Evolutionary conservation across 73 alveolate species (phyloP).

Genomic region (Tetrahymena thermophila): DNA sequence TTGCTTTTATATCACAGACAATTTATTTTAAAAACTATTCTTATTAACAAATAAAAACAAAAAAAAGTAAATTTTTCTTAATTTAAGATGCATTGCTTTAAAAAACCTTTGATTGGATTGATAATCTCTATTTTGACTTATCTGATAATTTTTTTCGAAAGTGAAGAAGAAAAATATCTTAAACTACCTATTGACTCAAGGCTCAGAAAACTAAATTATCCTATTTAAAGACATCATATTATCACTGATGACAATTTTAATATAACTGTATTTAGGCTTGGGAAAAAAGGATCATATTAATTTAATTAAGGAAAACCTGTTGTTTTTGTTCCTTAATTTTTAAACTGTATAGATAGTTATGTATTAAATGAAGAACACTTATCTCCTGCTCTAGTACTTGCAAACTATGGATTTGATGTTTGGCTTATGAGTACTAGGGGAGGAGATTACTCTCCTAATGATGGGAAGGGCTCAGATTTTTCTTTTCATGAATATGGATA

Average conservation of each 20-base stretch:
- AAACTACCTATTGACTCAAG: not conserved
- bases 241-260: not conserved
- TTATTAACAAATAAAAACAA: not conserved
- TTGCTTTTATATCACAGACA: no score
- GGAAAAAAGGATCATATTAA: not conserved
- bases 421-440: not conserved
- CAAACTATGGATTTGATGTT: not conserved
- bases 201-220: not conserved
- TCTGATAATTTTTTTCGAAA: not conserved
- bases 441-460: not conserved
- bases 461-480: not conserved
- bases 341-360: not conserved
- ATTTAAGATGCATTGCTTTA: not conserved
- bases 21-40: no score
- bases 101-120: not conserved
- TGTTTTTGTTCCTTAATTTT: not conserved
- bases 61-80: not conserved
- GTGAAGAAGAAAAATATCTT: not conserved
- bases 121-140: not conserved
- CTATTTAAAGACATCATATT: not conserved
- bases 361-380: not conserved
- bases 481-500: not conserved
- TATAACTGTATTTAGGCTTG: not conserved
- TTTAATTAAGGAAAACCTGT: not conserved
- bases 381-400: not conserved